Evolutionary conservation across 306 rosid genomes (phyloP).

Genomic region (Trichosanthes cucumerina): DNA sequence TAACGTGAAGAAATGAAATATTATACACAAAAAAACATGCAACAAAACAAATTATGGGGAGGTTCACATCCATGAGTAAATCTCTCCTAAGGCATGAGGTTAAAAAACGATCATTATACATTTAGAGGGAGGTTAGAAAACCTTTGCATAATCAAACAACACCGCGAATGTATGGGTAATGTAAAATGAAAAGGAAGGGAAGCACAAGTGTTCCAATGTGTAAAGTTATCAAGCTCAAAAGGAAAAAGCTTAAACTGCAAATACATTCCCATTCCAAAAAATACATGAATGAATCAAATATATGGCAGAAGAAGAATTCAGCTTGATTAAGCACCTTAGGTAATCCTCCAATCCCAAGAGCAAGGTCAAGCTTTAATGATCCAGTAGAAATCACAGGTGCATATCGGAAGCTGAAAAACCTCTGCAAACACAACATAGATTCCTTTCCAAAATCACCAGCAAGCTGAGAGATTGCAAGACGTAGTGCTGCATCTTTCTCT

Average conservation of each 20-base stretch:
- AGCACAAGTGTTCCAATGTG: background rate
- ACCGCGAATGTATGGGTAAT: background rate
- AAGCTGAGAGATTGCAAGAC: conserved; percentile 49
- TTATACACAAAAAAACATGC: background rate
- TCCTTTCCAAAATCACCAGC: conserved; percentile 55
- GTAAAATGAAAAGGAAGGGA: background rate
- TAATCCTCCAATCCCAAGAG: conserved; percentile 82
- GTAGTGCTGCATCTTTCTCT: conserved; percentile 51
- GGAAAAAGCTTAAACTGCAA: background rate
- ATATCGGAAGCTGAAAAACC: conserved; percentile 39
- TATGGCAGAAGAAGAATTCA: background rate
- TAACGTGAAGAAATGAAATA: background rate
- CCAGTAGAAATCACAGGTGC: conserved; percentile 60
- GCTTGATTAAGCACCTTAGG: conserved; percentile 45
- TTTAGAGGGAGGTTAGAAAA: background rate
- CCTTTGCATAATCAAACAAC: background rate
- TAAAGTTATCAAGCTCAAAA: background rate
- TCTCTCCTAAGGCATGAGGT: background rate
- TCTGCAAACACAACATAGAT: conserved; percentile 46
- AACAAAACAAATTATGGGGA: background rate
- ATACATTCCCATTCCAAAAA: background rate
- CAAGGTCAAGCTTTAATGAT: conserved; percentile 74
- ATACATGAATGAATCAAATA: background rate
- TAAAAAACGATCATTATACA: background rate
- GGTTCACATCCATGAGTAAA: background rate